These are phyloP conservation scores for Gossypium arboreum DNA, from an alignment of 345 rosid species.

Conservation along the genomic window DNA sequence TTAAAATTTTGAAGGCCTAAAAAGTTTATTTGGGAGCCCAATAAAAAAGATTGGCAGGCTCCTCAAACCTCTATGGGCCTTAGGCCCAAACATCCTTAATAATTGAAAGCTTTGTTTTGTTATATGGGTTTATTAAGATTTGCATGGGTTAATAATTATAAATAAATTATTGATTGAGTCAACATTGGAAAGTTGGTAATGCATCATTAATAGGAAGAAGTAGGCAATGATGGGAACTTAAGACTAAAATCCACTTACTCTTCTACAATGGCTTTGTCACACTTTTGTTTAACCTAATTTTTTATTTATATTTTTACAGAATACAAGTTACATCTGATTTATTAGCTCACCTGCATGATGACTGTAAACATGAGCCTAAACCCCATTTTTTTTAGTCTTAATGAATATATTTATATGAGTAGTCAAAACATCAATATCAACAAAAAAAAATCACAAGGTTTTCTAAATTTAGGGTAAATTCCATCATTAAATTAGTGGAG, in stretches of 20 bases:
- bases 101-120: no score
- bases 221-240: conserved; percentile 22
- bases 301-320: not conserved
- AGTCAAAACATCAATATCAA: no score
- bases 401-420: not conserved
- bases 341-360: not conserved
- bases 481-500: no score
- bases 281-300: not conserved
- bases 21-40: no score
- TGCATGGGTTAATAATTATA: not conserved
- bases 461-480: no score
- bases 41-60: no score
- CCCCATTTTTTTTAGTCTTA: not conserved
- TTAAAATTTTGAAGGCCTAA: no score
- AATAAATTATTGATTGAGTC: not conserved
- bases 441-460: no score
- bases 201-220: conserved; percentile 5
- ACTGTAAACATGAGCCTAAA: not conserved
- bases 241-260: conserved; percentile 1
- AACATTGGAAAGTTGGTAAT: not conserved
- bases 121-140: no score
- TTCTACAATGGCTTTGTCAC: not conserved
- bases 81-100: no score
- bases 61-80: no score
- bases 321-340: not conserved